Evolutionary conservation across 768 basidiomycete species (phyloP).

Genomic region (Leccinum aurantiacum): DNA sequence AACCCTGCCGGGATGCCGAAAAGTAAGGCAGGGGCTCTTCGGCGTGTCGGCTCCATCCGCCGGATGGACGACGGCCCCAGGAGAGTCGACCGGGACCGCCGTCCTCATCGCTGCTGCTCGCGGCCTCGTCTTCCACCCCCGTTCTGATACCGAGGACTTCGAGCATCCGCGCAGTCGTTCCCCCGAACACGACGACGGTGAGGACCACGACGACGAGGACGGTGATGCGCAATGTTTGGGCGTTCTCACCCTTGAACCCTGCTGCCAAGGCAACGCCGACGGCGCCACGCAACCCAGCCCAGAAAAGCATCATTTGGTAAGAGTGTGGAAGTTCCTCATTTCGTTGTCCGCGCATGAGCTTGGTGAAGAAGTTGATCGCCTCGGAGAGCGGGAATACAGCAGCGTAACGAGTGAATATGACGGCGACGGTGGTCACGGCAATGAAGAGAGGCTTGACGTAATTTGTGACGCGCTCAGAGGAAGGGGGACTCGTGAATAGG

Average conservation of each 20-base stretch:
- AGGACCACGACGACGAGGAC: conserved; percentile 95
- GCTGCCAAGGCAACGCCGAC: conserved; percentile 97
- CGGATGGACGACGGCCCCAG: conserved; percentile 35
- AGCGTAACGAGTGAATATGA: conserved; percentile 91
- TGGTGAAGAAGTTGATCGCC: conserved; percentile 90
- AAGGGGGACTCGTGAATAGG: conserved; percentile 88
- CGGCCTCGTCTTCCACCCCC: conserved; percentile 92
- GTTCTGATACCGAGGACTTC: conserved; percentile 95
- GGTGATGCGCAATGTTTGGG: conserved; percentile 86
- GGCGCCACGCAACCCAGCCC: conserved; percentile 95
- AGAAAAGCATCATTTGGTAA: conserved; percentile 99
- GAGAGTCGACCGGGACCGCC: conserved; percentile 28
- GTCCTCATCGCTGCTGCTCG: conserved; percentile 54
- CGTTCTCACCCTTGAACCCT: conserved; percentile 92
- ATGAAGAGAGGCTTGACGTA: conserved; percentile 97
- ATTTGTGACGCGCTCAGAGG: conserved; percentile 69
- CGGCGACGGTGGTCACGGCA: conserved; percentile 84
- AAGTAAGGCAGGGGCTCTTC: conserved; percentile 45
- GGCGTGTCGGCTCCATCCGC: conserved; percentile 44
- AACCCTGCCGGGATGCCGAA: conserved; percentile 15
- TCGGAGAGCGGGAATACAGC: conserved; percentile 96
- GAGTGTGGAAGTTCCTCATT: conserved; percentile 93
- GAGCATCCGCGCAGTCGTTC: conserved; percentile 96
- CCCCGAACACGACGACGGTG: conserved; percentile 92
- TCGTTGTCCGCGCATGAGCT: conserved; percentile 81